A percentile compares a stretch with the other conserved stretches of the same genome.
phyloP scores from a whole-genome alignment of 225 moss, liverwort and hornwort genomes.

The Neckera pumila region DNA sequence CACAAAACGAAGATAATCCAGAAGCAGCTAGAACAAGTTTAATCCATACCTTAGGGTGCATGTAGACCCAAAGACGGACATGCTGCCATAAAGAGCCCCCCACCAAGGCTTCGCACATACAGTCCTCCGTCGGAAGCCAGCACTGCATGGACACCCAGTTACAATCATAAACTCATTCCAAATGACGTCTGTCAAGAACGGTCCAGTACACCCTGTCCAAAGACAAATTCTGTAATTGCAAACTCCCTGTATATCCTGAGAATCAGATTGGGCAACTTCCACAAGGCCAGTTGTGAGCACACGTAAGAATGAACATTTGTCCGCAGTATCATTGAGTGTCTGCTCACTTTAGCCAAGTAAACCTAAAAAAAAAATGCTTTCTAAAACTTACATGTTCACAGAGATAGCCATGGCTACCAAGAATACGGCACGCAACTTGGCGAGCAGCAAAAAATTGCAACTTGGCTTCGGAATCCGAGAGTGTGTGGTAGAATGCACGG shows the following conservation, averaged over 20 bases:
- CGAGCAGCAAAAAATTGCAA: slow-evolving; percentile 79
- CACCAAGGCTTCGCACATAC: slow-evolving; percentile 64
- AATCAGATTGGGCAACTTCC: background rate
- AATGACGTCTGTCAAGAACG: background rate
- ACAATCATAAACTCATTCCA: background rate
- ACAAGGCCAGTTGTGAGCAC: background rate
- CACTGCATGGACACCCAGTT: slow-evolving; percentile 35
- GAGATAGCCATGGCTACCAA: slow-evolving; percentile 86
- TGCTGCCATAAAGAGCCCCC: slow-evolving; percentile 54
- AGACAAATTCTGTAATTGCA: background rate
- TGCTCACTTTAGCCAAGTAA: background rate
- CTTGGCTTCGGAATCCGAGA: slow-evolving; percentile 83
- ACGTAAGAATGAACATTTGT: background rate
- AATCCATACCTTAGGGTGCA: slow-evolving; percentile 78
- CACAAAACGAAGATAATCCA: background rate
- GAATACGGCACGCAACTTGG: slow-evolving; percentile 85
- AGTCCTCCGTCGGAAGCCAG: slow-evolving; percentile 87
- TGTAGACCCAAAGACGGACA: slow-evolving; percentile 78
- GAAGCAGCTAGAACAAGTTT: background rate
- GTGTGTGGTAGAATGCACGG: slow-evolving; percentile 68
- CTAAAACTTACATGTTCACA: slow-evolving; percentile 51
- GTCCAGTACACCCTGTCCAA: background rate
- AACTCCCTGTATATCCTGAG: background rate
- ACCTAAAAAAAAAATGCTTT: background rate
- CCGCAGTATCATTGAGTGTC: background rate